These are phyloP conservation scores for Suillus paluster DNA, from an alignment of 768 basidiomycete genomes.

Conservation along the genomic window DNA sequence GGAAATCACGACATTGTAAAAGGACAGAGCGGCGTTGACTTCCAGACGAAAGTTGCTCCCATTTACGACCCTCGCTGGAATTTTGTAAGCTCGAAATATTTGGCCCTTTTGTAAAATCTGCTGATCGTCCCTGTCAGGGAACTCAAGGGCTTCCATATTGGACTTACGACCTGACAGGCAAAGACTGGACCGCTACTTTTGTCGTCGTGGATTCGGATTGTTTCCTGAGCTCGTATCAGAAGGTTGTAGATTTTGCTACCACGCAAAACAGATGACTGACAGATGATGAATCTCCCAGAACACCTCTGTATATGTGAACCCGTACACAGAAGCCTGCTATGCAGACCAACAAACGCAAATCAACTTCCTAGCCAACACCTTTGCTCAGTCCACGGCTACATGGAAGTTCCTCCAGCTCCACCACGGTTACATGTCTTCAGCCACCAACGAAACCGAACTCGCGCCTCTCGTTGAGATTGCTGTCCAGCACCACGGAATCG, in stretches of 20 bases:
- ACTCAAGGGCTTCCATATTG: conserved; percentile 1
- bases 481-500: neutral
- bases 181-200: conserved; percentile 2
- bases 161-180: conserved; percentile 4
- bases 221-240: neutral
- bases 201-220: conserved; percentile 6
- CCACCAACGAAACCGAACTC: conserved; percentile 1
- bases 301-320: conserved; percentile 3
- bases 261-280: neutral
- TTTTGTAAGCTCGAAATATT: neutral
- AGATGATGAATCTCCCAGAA: neutral
- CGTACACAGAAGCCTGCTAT: conserved; percentile 4
- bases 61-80: conserved; percentile 2
- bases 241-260: neutral
- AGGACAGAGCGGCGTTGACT: conserved; percentile 6
- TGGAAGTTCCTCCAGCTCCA: conserved; percentile 5
- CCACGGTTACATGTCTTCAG: conserved; percentile 1
- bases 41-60: conserved; percentile 5
- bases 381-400: neutral
- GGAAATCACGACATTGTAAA: conserved; percentile 3
- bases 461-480: conserved; percentile 4
- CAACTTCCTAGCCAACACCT: neutral
- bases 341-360: neutral
- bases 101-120: neutral
- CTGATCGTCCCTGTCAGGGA: conserved; percentile 1